Evolutionary conservation across 108 stramenopile genomes (phyloP).

Genomic region (Cyclotella distinguenda): DNA sequence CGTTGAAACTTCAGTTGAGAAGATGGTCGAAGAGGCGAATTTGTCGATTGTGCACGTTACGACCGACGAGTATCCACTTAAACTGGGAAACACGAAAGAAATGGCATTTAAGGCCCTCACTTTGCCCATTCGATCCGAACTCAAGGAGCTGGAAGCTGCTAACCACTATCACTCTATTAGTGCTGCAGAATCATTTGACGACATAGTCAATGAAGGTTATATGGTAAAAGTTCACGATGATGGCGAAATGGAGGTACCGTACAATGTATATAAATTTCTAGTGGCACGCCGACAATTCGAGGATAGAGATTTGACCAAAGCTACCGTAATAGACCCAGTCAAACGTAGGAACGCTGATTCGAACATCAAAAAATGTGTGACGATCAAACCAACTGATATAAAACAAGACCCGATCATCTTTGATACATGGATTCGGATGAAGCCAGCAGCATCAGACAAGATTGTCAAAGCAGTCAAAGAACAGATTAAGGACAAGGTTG

Average conservation of each 20-base stretch:
- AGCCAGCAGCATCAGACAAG: constrained; percentile 38
- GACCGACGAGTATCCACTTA: constrained; percentile 37
- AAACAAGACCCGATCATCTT: constrained; percentile 32
- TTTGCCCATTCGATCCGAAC: constrained; percentile 27
- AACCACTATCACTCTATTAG: constrained; percentile 25
- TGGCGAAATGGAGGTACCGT: constrained; percentile 35
- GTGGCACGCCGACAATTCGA: constrained; percentile 30
- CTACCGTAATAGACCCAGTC: not conserved
- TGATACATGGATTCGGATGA: constrained; percentile 40
- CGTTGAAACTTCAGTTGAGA: constrained; percentile 7
- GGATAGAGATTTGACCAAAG: constrained; percentile 25
- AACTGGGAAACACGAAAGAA: constrained; percentile 32
- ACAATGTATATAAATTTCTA: constrained; percentile 38
- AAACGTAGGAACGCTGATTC: not conserved
- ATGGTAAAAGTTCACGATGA: constrained; percentile 31
- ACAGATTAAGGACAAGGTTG: constrained; percentile 13
- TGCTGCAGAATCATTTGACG: constrained; percentile 36
- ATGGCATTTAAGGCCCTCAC: constrained; percentile 38
- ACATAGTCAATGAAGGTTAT: constrained; percentile 35
- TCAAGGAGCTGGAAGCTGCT: constrained; percentile 17
- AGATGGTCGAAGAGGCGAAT: constrained; percentile 31
- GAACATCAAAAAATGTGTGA: not conserved
- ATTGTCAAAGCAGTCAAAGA: constrained; percentile 37
- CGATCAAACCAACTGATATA: constrained; percentile 22
- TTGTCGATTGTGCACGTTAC: constrained; percentile 24